Evolutionary conservation across 2,329 filamentous ascomycete species (phyloP), one percentile per base, ranked within the genome.

Genomic region (Chaetomium strumarium): DNA sequence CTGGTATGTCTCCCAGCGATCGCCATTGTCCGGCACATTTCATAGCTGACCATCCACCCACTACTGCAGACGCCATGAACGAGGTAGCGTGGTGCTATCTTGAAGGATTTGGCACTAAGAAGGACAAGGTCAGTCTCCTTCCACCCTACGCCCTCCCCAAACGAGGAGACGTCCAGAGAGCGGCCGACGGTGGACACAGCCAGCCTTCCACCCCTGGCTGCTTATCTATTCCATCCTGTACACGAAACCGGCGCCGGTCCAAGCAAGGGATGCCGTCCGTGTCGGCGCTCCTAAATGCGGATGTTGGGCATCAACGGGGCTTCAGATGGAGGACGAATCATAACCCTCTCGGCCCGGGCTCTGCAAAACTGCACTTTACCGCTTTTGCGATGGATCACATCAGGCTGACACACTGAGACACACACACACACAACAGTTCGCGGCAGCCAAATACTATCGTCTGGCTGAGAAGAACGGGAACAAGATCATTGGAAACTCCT

Each of bases 61-160:
- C 16, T 20, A 24, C 24, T 24, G 57, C 49, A 84, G 93, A 99
- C 73, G 93, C 91, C 53, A 96, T 97, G 91, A 96, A 96, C 67
- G 92, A 97, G 70, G 86, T 86, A 49, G 93, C 85, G 34, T 95
- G 90, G 90, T 99, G 93, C 74, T 97, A 93, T 76, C 71, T 95
- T 29, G 87, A 96, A 67, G 93, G 93, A n/a, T 96, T 95, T 70
- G 93, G 93, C 33, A 92, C 90, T 66, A 93, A 90, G 70, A 99
- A 97, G 70, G 91, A 99, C 75, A 97, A 96, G 88, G 92, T 96
- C 78, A 71, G 88, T 55, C 29, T 16, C 7, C n/a, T 8, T 19
- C 11, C 12, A 12, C 16, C 13, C 19, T 2, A 58, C 16, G 33
- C n/a, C 14, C n/a, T 37, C 8, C 13, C 7, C 33, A 10, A 5